Evolutionary conservation across 352 stramenopile species (phyloP), one percentile per base, ranked within the genome.

Genomic region (Thraustochytrium striatum): DNA sequence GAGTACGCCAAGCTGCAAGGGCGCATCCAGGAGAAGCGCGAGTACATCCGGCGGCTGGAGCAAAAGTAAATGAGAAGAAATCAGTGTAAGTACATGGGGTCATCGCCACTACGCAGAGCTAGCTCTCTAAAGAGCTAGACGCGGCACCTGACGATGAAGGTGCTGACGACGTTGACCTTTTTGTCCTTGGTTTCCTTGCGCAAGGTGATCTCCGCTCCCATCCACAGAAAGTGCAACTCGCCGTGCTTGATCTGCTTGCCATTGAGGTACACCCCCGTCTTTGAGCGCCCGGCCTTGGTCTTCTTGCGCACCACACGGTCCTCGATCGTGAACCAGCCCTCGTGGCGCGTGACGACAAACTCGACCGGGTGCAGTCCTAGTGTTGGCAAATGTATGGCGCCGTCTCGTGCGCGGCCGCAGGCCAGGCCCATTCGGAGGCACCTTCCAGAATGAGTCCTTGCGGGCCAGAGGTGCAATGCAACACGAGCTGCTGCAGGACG

Each of bases 1-100:
- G 65, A 75, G 44, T 75, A 75, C 52, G 65, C 65, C 65, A 38
- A 75, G 11, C 44, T 75, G 3, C 52, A 61, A 35, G 65, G 30
- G 5, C 30, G 33, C 5, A 72, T 75, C 21, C n/a, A 11, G 16
- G 65, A 75, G 52, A 16, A 38, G 21, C 21, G 32, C 11, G 65
- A 75, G 11, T 72, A 75, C 35, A 39, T 75, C 68, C 65, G 50
- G 19, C 65, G 65, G 21, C 65, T 75, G 19, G 11, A 61, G 25
- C 35, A 50, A n/a, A n/a, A n/a, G n/a, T n/a, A n/a, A n/a, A n/a
- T n/a, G n/a, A n/a, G n/a, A n/a, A n/a, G n/a, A n/a, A n/a, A n/a
- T n/a, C n/a, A n/a, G n/a, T n/a, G n/a, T n/a, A n/a, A n/a, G n/a
- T n/a, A n/a, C n/a, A n/a, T n/a, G n/a, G n/a, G n/a, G n/a, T n/a